A percentile compares a stretch with the other conserved stretches of the same genome.
phyloP scores from a whole-genome alignment of 495 filamentous ascomycete species.

The Apiosordaria backusii region DNA sequence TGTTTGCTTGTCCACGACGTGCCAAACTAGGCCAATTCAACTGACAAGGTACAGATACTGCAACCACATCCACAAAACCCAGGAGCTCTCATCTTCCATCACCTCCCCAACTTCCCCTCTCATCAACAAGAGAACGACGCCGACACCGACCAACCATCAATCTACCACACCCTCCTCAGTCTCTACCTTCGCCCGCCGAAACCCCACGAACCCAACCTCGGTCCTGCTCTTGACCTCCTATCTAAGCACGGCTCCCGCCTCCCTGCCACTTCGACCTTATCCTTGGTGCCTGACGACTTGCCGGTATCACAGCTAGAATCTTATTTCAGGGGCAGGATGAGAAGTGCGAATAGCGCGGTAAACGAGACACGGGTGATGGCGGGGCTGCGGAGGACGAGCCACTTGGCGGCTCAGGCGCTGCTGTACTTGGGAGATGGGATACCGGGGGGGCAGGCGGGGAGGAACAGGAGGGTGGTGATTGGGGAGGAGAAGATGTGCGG shows the following conservation, averaged over 20 bases:
- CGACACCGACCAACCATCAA: conserved; percentile 61
- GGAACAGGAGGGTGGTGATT: conserved; percentile 73
- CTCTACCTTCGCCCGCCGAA: conserved; percentile 84
- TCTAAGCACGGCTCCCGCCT: conserved; percentile 88
- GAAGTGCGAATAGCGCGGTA: conserved; percentile 74
- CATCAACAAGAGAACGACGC: conserved; percentile 44
- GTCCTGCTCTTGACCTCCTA: conserved; percentile 78
- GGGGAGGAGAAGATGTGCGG: conserved; percentile 84
- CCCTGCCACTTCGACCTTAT: conserved; percentile 77
- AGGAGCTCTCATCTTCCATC: conserved; percentile 43
- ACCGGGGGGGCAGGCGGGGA: conserved; percentile 51
- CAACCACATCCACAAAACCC: conserved; percentile 69
- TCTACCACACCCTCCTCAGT: conserved; percentile 86
- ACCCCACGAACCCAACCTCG: conserved; percentile 67
- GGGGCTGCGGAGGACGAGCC: conserved; percentile 66
- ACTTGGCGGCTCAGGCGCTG: conserved; percentile 65
- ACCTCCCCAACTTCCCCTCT: conserved; percentile 30
- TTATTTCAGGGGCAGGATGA: conserved; percentile 89
- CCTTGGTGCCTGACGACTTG: conserved; percentile 76
- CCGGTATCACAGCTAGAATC: conserved; percentile 76
- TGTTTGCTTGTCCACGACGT: too few relatives aligned
- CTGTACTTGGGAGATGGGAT: conserved; percentile 65
- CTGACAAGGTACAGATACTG: conserved; percentile 63
- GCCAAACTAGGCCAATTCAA: too few relatives aligned
- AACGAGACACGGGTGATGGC: conserved; percentile 75